Base-by-base conservation (phyloP, 192 early-diverging fungal genomes). In the Spizellomyces sp. region DNA sequence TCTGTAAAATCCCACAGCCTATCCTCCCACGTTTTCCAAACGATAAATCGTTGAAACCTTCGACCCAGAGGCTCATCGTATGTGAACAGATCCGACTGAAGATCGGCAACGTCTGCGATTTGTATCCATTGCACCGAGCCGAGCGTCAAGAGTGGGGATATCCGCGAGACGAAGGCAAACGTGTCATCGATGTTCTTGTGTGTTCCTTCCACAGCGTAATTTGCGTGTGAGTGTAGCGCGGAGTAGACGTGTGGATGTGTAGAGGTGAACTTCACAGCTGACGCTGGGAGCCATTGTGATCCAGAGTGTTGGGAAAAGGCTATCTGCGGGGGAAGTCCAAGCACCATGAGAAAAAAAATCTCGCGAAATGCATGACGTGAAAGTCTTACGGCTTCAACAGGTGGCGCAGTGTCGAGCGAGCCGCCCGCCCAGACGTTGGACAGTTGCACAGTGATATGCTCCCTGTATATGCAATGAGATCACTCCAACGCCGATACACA, bases 401-500 rank as follows among this genome's bases (percentile, higher is more conserved):
- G 60, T 22, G 68, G 75, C 6, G 48, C 58, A 41, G 22, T 58
- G n/a, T 70, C 52, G 9, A 48, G 21, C 15, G 67, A 65, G 15
- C 45, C 36, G 62, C 69, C 75, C 41, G 36, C 12, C 68, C 67
- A 70, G 27, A 59, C 44, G 19, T 22, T 62, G 17, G 69, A 62
- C 61, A 76, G 62, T 50, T 76, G 75, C 8, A 76, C 50, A 12
- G 75, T 76, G 22, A 76, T 70, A 41, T 76, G 75, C 63, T 76
- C 75, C 75, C 75, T 57, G 43, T 66, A 54, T 19, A 54, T 54
- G 50, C 50, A n/a, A 19, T 12, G 12, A 0, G 50, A 54, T n/a
- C 14, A 54, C 0, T 12, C 2, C 12, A 2, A 54, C 50, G 14
- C 4, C n/a, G 48, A 52, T n/a, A 10, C n/a, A 52, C 48, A 9